Evolutionary conservation across 768 basidiomycete species (phyloP), one percentile per base, ranked within the genome.

Genomic region (Leucosporidium creatinivorum): DNA sequence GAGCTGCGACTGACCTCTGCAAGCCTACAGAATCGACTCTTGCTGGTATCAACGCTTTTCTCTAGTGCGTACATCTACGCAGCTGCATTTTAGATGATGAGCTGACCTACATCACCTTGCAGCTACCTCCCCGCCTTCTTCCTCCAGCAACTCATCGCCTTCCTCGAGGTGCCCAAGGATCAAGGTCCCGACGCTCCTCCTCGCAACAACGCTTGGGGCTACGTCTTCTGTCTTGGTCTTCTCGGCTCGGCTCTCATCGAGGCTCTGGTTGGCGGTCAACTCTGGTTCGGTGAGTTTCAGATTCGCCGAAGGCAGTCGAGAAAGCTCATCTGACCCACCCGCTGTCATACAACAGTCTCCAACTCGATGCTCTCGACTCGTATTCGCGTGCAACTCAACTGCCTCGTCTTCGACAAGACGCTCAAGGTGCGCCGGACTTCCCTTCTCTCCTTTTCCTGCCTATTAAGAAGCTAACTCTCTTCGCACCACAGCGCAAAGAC

Each of bases 81-180:
- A n/a, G n/a, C 33, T 44, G 39, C 8, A 23, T 7, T 47, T 31
- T 4, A 25, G 10, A 21, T 12, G 44, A n/a, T 3, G 13, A 2
- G 28, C 47, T 60, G 28, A 60, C 47, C 26, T 26, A 10, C 21
- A 4, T 3, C 19, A 7, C 4, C 26, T 8, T 10, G n/a, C 49
- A 62, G 52, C 72, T 76, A 76, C 66, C 63, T 68, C 28, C 74
- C 74, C 9, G 75, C 75, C 13, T 74, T 72, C 66, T 74, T 76
- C 69, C 72, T 76, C n/a, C 68, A 74, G 25, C 58, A 52, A 3
- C 54, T 76, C 61, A 72, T 76, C 21, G 26, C 54, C 25, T 72
- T 70, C 58, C 67, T 76, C 57, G 75, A 76, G 54, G 9, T 30
- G 30, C 48, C 61, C 19, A 48, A 57, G 17, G 48, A 56, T 21